Percentiles rank a stretch among this genome's conserved stretches.
These are phyloP conservation scores for Rhytidiadelphus loreus DNA, from an alignment of 225 moss, liverwort and hornwort genomes.

Conservation along the genomic window DNA sequence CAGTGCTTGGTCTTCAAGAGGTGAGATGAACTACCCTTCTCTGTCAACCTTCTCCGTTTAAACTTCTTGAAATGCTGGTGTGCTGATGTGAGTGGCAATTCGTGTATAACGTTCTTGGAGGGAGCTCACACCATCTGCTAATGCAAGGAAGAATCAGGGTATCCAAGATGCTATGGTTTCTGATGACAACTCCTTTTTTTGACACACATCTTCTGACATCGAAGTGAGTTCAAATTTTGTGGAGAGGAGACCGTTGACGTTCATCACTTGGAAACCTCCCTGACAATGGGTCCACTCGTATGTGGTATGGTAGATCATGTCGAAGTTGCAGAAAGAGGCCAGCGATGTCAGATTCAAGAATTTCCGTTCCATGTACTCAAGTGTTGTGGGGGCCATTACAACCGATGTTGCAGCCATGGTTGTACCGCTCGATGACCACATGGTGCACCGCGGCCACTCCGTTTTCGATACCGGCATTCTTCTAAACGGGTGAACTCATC, in stretches of 20 bases:
- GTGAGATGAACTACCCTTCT: background rate
- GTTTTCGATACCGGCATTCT: slow-evolving; percentile 80
- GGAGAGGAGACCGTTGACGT: background rate
- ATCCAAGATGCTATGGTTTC: background rate
- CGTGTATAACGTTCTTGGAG: background rate
- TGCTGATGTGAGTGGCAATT: background rate
- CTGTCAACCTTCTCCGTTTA: background rate
- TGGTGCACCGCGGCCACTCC: slow-evolving; percentile 94
- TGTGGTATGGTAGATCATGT: slow-evolving; percentile 39
- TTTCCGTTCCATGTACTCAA: slow-evolving; percentile 85
- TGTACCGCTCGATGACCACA: slow-evolving; percentile 91
- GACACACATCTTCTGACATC: background rate
- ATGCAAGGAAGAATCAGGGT: background rate
- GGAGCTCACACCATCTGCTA: background rate
- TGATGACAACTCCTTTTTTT: background rate
- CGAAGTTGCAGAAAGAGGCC: slow-evolving; percentile 45
- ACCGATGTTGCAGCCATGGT: slow-evolving; percentile 86
- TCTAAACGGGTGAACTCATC: slow-evolving; percentile 34
- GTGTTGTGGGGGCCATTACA: slow-evolving; percentile 81
- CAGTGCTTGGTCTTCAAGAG: slow-evolving; percentile 25
- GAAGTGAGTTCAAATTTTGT: background rate
- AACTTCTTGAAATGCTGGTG: background rate
- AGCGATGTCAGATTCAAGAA: slow-evolving; percentile 18
- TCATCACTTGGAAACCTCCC: background rate
- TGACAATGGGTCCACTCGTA: background rate